Evolutionary conservation across 73 alveolate species (phyloP), one percentile per base, ranked within the genome.

Genomic region (Paramecium caudatum): DNA sequence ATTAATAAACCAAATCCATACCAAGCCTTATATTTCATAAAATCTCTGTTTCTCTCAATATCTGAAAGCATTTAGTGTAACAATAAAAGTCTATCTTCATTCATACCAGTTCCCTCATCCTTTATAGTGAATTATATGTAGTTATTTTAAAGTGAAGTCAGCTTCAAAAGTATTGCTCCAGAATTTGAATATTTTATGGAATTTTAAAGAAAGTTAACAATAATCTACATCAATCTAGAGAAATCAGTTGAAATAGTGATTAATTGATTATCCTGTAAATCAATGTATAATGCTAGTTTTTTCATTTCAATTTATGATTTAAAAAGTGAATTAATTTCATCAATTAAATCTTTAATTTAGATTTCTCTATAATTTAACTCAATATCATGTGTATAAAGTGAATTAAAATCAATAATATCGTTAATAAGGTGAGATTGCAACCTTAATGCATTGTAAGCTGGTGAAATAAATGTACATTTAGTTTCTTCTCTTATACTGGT

Each of bases 1-100:
- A 74, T 74, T 2, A 74, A 8, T 74, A 74, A 74, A 19, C 88
- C 88, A 74, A 74, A 74, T 17, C 88, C 88, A 37, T 37, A 47
- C 88, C 88, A 74, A 17, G 43, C 17, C 55, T 21, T 2, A 15
- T 19, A 33, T 33, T 13, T 13, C 13, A 49, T 32, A 65, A 32
- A 65, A 21, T 65, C 39, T 65, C 34, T 32, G 0, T 33, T 36
- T 65, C n/a, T 16, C 34, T 65, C 50, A 65, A 65, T 21, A 12
- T 33, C 49, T n/a, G 19, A 36, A 30, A 65, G 83, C 47, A 33
- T 65, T 30, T 65, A 0, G 7, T 65, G 49, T 13, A 65, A 2
- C 13, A 25, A 32, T 25, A n/a, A n/a, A 25, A 65, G 17, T 32
- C 32, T 1, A 33, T 13, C 61, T 65, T 65, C 55, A 0, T 30